A percentile compares a stretch with the other conserved stretches of the same genome.
These are phyloP conservation scores for Lachnellula cervina DNA, from an alignment of 2,329 filamentous ascomycete genomes.

Conservation along the genomic window DNA sequence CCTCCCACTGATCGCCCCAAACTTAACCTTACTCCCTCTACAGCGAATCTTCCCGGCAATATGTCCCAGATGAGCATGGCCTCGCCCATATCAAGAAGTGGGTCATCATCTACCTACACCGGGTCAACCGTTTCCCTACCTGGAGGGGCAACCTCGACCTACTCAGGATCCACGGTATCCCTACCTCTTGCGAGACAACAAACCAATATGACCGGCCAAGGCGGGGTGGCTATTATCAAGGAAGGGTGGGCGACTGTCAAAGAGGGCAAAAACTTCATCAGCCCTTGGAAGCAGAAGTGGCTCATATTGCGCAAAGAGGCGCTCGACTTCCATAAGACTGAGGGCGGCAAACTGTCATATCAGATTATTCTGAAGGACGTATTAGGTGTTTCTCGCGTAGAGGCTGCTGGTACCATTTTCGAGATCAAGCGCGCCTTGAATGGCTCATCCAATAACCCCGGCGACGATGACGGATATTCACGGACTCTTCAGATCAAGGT, in stretches of 20 bases:
- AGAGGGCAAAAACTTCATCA: conserved; percentile 82
- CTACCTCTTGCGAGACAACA: conserved; percentile 61
- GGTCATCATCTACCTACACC: conserved; percentile 63
- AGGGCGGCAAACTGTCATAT: conserved; percentile 81
- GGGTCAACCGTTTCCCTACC: conserved; percentile 69
- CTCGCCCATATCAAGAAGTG: conserved; percentile 62
- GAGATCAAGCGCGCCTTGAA: conserved; percentile 79
- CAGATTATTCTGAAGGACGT: conserved; percentile 83
- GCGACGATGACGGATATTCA: conserved; percentile 68
- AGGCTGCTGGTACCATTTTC: conserved; percentile 86
- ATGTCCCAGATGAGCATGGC: conserved; percentile 73
- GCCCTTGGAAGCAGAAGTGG: conserved; percentile 85
- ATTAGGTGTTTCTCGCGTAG: conserved; percentile 82
- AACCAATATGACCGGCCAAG: conserved; percentile 53
- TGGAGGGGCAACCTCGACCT: conserved; percentile 60
- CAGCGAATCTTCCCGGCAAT: conserved; percentile 66
- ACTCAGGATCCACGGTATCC: conserved; percentile 67
- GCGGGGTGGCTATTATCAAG: conserved; percentile 70
- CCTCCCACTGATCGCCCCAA: conserved; percentile 81
- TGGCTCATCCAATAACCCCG: conserved; percentile 63
- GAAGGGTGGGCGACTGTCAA: conserved; percentile 83
- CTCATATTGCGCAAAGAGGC: conserved; percentile 88
- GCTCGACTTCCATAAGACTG: conserved; percentile 90
- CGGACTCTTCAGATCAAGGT: conserved; percentile 88
- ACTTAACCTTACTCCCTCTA: conserved; percentile 72